Base-by-base conservation (phyloP, 2,329 filamentous ascomycete genomes). In the Allantophomopsis lycopodina region DNA sequence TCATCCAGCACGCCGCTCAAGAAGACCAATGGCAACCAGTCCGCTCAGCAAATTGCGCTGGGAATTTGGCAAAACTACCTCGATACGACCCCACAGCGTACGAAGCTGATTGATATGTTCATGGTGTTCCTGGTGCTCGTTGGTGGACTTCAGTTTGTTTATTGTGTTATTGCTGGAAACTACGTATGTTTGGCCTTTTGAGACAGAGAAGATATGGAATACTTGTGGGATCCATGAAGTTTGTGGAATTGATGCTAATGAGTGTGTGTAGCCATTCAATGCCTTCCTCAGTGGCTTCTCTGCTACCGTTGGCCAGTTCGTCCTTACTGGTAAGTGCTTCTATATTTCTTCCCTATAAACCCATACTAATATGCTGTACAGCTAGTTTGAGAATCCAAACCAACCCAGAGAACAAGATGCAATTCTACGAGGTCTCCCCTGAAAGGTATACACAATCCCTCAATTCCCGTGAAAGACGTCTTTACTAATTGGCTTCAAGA, bases 271-370 rank as follows among this genome's bases (percentile, higher is more conserved):
- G 89, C 91, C 91, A 8, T 98, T 98, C 71, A 98, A 98, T 60
- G 91, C 93, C 48, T 98, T 98, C 68, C 76, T 98, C 23, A 85
- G 88, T 23, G 93, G 91, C 36, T 98, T 98, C 68, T 79, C 77
- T 45, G 86, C 89, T 13, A 91, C 89, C 1, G 89, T 98, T 46
- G 91, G 91, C 45, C 91, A 98, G 60, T 98, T 98, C 60, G 91
- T 98, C 46, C 76, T 98, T 50, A 95, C 91, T 38, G 85, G 86
- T 69, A 79, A 55, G 66, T 54, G 18, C 20, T 14, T 23, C 37
- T 14, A 12, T 10, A 8, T 3, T 15, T 15, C 12, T 13, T 12
- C 10, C 7, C 7, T 14, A 18, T 13, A 2, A 18, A 40, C 15
- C 31, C 5, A 12, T 30, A 21, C 44, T 49, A 32, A 50, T 39